phyloP scores from a whole-genome alignment of 345 rosid genomes.

The Melastoma malabathricum region DNA sequence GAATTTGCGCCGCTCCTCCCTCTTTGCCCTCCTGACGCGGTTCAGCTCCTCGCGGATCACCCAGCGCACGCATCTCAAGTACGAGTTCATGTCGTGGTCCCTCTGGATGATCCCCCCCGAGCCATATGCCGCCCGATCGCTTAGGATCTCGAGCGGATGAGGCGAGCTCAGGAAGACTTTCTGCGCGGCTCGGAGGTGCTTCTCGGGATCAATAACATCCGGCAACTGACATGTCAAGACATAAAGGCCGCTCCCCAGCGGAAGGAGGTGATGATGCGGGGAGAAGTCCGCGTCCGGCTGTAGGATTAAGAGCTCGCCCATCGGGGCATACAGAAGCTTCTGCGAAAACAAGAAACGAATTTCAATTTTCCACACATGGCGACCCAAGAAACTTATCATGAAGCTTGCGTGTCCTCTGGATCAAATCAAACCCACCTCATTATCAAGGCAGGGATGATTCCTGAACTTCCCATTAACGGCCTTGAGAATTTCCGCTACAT shows the following conservation, averaged over 20 bases:
- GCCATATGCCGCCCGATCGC: slow-evolving; percentile 77
- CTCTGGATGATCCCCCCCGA: slow-evolving; percentile 72
- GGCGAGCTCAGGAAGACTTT: slow-evolving; percentile 76
- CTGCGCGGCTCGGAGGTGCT: slow-evolving; percentile 56
- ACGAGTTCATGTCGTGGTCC: slow-evolving; percentile 89
- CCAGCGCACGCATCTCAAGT: slow-evolving; percentile 43
- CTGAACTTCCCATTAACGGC: slow-evolving; percentile 80
- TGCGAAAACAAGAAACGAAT: slow-evolving; percentile 13
- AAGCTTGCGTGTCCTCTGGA: too few species aligned
- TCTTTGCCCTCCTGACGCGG: slow-evolving; percentile 41
- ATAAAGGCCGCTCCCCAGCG: slow-evolving; percentile 82
- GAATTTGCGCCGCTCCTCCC: slow-evolving; percentile 41
- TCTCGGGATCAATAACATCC: slow-evolving; percentile 32
- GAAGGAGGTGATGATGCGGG: slow-evolving; percentile 80
- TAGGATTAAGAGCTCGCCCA: slow-evolving; percentile 88
- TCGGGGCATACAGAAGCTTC: slow-evolving; percentile 71
- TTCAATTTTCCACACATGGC: not conserved
- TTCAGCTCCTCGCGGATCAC: slow-evolving; percentile 64
- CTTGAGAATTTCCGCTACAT: slow-evolving; percentile 65
- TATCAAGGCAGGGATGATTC: slow-evolving; percentile 74
- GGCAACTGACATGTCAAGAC: slow-evolving; percentile 29
- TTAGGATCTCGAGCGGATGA: slow-evolving; percentile 92
- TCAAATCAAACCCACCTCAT: slow-evolving; percentile 34
- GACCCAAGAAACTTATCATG: too few species aligned
- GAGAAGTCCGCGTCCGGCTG: slow-evolving; percentile 89